phyloP scores from a whole-genome alignment of 257 asterid genomes.

The Hygrophila difformis region DNA sequence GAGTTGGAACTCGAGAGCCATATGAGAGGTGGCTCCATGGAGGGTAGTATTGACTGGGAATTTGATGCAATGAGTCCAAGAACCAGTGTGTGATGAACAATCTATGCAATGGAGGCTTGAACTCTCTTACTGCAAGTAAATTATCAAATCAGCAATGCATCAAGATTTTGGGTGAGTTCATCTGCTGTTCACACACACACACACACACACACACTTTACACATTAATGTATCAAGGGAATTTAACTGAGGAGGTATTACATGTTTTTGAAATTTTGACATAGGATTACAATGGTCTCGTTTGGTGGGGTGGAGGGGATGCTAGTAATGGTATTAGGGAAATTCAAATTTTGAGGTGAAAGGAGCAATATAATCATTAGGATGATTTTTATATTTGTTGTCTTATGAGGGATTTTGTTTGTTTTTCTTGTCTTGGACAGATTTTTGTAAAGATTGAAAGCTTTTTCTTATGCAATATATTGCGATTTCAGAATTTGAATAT shows the following conservation, averaged over 20 bases:
- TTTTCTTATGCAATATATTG: no score
- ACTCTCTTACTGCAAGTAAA: background rate
- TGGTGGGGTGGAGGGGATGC: no score
- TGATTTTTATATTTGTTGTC: no score
- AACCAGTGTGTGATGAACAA: constrained; percentile 13
- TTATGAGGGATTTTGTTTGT: no score
- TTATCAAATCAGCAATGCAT: constrained; percentile 4
- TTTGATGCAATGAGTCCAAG: constrained; percentile 38
- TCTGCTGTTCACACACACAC: constrained; percentile 3
- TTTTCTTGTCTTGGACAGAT: no score
- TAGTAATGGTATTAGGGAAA: constrained; percentile 3
- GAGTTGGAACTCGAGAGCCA: constrained; percentile 77
- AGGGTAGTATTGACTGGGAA: constrained; percentile 72
- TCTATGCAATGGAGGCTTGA: background rate
- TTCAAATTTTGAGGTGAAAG: background rate
- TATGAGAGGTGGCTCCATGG: constrained; percentile 36
- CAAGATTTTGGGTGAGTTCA: background rate
- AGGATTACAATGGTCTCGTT: constrained; percentile 7
- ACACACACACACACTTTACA: no score
- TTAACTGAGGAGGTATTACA: background rate
- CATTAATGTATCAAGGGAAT: background rate
- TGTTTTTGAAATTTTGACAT: background rate
- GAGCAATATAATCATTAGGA: no score
- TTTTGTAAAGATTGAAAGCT: no score
- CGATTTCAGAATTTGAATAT: no score